A percentile compares a stretch with the other conserved stretches of the same genome.
phyloP scores from a whole-genome alignment of 768 basidiomycete species.

The Tricholoma bakamatsutake region DNA sequence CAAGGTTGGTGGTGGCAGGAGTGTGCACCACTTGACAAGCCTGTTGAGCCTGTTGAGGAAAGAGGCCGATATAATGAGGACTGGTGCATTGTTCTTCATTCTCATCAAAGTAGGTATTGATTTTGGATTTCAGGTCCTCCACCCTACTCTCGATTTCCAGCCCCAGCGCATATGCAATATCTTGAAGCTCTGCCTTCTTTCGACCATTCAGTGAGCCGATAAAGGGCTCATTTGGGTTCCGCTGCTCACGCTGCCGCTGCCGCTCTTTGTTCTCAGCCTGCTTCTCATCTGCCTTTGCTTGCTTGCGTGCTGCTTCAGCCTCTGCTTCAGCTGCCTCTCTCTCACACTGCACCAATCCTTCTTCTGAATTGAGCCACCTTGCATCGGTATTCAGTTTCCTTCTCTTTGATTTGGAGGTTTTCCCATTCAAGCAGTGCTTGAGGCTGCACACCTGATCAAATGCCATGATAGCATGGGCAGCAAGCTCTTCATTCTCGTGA shows the following conservation, averaged over 20 bases:
- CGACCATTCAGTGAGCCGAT: neutral
- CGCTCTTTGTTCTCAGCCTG: neutral
- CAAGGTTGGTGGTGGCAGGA: no score
- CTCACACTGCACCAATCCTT: neutral
- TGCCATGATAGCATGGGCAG: neutral
- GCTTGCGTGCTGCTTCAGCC: neutral
- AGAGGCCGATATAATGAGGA: conserved; percentile 4
- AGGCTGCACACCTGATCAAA: neutral
- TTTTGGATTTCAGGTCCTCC: neutral
- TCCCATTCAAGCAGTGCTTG: neutral
- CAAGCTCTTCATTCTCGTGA: neutral
- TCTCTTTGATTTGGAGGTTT: neutral
- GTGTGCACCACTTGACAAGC: neutral
- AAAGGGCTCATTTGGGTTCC: neutral
- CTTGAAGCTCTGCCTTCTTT: neutral
- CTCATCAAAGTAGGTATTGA: neutral
- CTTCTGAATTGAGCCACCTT: neutral
- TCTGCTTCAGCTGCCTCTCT: neutral
- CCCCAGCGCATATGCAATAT: neutral
- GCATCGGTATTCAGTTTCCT: neutral
- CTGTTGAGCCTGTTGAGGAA: neutral
- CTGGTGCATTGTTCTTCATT: conserved; percentile 3
- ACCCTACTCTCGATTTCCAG: neutral
- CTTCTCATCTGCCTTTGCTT: neutral
- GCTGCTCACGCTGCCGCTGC: neutral